phyloP scores from a whole-genome alignment of 441 rosid genomes.

The Populus hybrid region DNA sequence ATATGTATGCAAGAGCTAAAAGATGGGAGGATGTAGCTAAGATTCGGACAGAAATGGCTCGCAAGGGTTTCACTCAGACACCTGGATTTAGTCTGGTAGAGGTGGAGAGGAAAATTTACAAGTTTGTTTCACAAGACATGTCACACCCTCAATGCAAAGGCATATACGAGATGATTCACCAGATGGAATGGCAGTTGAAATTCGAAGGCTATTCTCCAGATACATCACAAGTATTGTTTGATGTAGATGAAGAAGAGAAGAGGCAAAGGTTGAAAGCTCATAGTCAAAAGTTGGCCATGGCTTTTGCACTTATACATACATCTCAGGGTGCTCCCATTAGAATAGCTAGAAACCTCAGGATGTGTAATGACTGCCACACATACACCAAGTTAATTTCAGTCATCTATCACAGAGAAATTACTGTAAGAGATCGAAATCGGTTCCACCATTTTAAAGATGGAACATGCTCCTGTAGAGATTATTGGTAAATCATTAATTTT shows the following conservation, averaged over 20 bases:
- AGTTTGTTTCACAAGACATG: conserved; percentile 62
- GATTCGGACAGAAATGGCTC: conserved; percentile 39
- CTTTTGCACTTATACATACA: conserved; percentile 57
- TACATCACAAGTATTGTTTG: conserved; percentile 45
- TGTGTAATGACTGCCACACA: conserved; percentile 81
- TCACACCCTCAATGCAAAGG: conserved; percentile 36
- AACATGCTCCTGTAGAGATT: conserved; percentile 76
- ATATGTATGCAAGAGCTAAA: conserved; percentile 51
- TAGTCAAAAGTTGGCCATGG: conserved; percentile 77
- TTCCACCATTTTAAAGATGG: conserved; percentile 85
- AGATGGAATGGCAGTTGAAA: conserved; percentile 65
- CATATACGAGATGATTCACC: conserved; percentile 58
- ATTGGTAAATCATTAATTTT: conserved; percentile 39
- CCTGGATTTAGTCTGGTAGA: conserved; percentile 61
- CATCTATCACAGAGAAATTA: conserved; percentile 57
- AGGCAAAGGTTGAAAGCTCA: conserved; percentile 64
- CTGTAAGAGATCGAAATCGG: conserved; percentile 56
- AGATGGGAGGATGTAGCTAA: conserved; percentile 50
- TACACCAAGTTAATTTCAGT: conserved; percentile 58
- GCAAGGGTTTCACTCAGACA: conserved; percentile 39
- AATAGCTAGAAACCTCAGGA: conserved; percentile 64
- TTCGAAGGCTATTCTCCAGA: conserved; percentile 59
- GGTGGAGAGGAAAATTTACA: conserved; percentile 46
- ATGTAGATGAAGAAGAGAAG: conserved; percentile 75
- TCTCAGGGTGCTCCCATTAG: conserved; percentile 50